Conservation (phyloP, 176 grass and related monocot genomes). For the Musa itinerans region DNA sequence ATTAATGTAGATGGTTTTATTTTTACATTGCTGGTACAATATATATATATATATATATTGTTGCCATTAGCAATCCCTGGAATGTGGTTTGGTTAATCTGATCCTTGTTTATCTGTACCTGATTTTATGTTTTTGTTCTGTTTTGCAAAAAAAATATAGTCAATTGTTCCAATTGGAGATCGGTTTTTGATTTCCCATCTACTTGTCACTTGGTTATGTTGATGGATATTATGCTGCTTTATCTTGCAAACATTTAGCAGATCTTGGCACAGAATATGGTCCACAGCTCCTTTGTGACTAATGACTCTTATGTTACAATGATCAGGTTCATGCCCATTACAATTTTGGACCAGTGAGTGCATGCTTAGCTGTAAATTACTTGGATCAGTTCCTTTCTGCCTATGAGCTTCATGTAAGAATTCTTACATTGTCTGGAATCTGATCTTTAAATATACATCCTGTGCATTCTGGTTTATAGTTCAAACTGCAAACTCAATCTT, state of each 20-base stretch:
- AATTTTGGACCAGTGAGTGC: conserved; percentile 77
- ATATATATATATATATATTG: no score
- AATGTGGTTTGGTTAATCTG: not conserved
- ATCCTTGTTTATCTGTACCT: not conserved
- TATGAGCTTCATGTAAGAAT: conserved; percentile 79
- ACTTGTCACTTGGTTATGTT: conserved; percentile 9
- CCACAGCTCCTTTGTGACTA: conserved; percentile 4
- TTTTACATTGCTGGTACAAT: not conserved
- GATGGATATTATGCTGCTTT: conserved; percentile 14
- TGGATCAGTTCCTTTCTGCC: conserved; percentile 77
- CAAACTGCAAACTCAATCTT: not conserved
- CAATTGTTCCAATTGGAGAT: not conserved
- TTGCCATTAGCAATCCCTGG: not conserved
- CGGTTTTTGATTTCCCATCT: not conserved
- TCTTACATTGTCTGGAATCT: not conserved
- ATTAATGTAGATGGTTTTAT: not conserved
- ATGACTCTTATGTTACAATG: conserved; percentile 30
- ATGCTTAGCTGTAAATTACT: conserved; percentile 80
- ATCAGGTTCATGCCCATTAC: conserved; percentile 73
- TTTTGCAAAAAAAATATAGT: not conserved
- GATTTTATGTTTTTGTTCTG: not conserved
- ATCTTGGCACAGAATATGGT: conserved; percentile 8
- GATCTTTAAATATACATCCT: not conserved
- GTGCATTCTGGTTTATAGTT: conserved; percentile 1
- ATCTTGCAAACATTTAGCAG: not conserved